Evolutionary conservation across 2,329 filamentous ascomycete species (phyloP).

Genomic region (Sclerotinia trifoliorum): DNA sequence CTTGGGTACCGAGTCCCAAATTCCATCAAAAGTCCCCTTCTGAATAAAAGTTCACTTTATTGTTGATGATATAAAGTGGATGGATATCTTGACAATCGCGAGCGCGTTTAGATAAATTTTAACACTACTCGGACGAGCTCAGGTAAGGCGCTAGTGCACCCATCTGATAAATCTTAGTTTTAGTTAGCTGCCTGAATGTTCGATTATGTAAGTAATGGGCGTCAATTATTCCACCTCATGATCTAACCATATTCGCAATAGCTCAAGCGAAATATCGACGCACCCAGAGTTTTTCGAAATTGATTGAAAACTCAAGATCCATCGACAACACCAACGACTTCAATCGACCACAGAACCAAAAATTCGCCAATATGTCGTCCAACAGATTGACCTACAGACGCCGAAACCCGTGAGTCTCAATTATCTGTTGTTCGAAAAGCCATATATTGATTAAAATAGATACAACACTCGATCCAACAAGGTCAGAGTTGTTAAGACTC

Average conservation of each 20-base stretch:
- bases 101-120: constrained; percentile 22
- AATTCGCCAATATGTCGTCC: constrained; percentile 49
- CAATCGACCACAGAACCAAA: constrained; percentile 40
- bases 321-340: constrained; percentile 29
- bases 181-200: background rate
- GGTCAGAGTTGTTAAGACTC: constrained; percentile 93
- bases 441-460: constrained; percentile 47
- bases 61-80: constrained; percentile 21
- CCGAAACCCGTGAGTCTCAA: constrained; percentile 68
- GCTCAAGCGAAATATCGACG: constrained; percentile 22
- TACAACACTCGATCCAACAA: constrained; percentile 99
- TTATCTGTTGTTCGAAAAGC: constrained; percentile 3
- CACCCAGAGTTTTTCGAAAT: constrained; percentile 19
- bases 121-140: constrained; percentile 5
- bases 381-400: constrained; percentile 56
- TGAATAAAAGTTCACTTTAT: constrained; percentile 18
- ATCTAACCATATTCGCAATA: constrained; percentile 18
- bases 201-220: background rate
- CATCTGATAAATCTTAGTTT: constrained; percentile 2
- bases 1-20: constrained; percentile 31
- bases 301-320: constrained; percentile 6
- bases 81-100: constrained; percentile 12
- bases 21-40: constrained; percentile 28
- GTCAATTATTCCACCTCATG: background rate
- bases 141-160: constrained; percentile 22